A percentile compares a stretch with the other conserved stretches of the same genome.
Conservation (phyloP, 257 asterid genomes). For the Solanum ahanhuiri region DNA sequence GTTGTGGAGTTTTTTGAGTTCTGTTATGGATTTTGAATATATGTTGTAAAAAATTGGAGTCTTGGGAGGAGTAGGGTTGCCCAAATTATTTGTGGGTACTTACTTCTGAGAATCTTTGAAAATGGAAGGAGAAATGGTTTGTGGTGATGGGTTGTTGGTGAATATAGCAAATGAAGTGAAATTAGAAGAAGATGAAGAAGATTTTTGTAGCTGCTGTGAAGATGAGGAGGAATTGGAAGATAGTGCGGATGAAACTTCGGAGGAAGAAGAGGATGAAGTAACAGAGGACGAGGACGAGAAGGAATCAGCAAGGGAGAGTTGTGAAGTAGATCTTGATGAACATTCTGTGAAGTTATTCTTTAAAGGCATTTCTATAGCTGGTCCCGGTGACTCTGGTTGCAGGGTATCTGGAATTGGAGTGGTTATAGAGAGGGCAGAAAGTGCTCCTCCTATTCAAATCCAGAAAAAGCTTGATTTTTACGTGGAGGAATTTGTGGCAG, state of each 20-base stretch:
- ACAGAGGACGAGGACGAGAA: constrained; percentile 8
- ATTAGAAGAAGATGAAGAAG: constrained; percentile 81
- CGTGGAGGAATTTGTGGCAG: constrained; percentile 65
- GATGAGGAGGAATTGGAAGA: constrained; percentile 35
- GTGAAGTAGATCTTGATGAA: constrained; percentile 36
- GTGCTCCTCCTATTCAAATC: constrained; percentile 39
- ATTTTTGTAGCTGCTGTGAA: constrained; percentile 85
- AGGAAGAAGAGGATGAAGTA: constrained; percentile 3
- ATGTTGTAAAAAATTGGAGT: not conserved
- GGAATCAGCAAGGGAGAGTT: constrained; percentile 1
- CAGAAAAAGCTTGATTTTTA: constrained; percentile 89
- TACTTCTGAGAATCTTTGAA: constrained; percentile 1
- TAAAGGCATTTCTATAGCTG: constrained; percentile 65
- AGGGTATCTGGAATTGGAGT: constrained; percentile 90
- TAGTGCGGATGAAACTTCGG: constrained; percentile 10
- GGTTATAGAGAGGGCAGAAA: constrained; percentile 42
- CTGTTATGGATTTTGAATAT: not conserved
- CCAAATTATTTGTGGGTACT: constrained; percentile 5
- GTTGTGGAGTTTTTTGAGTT: not conserved
- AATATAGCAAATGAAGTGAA: constrained; percentile 17
- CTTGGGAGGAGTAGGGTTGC: not conserved
- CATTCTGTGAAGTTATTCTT: constrained; percentile 48
- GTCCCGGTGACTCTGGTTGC: constrained; percentile 57
- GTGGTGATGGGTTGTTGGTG: constrained; percentile 5
- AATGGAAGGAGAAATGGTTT: constrained; percentile 28